Evolutionary conservation across 1,139 yeast species (phyloP).

Genomic region (Pneumocystis canis): DNA sequence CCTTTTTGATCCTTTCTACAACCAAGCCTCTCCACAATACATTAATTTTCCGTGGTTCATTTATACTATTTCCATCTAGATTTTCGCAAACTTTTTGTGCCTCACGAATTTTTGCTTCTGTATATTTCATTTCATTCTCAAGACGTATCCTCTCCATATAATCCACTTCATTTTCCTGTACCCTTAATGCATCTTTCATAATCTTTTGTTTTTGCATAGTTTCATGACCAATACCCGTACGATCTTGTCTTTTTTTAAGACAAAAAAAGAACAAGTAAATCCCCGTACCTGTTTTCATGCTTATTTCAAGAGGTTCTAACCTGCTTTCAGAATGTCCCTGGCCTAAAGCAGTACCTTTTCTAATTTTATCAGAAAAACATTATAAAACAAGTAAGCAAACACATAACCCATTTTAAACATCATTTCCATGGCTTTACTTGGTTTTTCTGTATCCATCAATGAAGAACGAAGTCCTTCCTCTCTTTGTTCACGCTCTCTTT

Average conservation of each 20-base stretch:
- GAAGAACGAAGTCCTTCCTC: slow-evolving; percentile 2
- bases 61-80: slow-evolving; percentile 11
- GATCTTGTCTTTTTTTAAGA: slow-evolving; percentile 12
- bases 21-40: slow-evolving; percentile 19
- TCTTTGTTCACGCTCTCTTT: slow-evolving; percentile 4
- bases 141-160: slow-evolving; percentile 19
- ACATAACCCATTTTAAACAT: slow-evolving; percentile 46
- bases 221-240: slow-evolving; percentile 21
- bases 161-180: slow-evolving; percentile 10
- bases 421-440: slow-evolving; percentile 32
- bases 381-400: slow-evolving; percentile 34
- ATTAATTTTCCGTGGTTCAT: slow-evolving; percentile 13
- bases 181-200: slow-evolving; percentile 7
- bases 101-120: slow-evolving; percentile 12
- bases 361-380: slow-evolving; percentile 1
- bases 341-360: neutral
- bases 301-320: slow-evolving; percentile 12
- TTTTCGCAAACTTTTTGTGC: slow-evolving; percentile 17
- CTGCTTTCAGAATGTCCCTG: slow-evolving; percentile 10
- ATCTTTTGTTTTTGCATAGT: slow-evolving; percentile 15
- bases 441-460: slow-evolving; percentile 10
- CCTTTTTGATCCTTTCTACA: slow-evolving; percentile 11
- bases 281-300: slow-evolving; percentile 11
- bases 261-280: slow-evolving; percentile 12
- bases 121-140: slow-evolving; percentile 14